These are phyloP conservation scores for Populus deltoides DNA, from an alignment of 345 rosid species.

Conservation along the genomic window DNA sequence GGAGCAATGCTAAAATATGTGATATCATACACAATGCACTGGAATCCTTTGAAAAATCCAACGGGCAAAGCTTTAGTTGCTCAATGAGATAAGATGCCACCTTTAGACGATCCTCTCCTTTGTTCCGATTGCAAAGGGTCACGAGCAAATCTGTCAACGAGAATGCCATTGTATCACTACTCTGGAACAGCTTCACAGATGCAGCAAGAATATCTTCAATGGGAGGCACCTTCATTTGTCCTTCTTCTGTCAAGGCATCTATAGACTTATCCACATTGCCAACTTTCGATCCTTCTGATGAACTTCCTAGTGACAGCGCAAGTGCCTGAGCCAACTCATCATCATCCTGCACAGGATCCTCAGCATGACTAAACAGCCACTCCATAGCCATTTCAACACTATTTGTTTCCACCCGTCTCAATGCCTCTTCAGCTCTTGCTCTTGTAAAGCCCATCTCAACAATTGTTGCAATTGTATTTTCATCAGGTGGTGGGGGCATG, in stretches of 20 bases:
- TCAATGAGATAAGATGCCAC: slow-evolving; percentile 74
- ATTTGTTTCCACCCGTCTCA: slow-evolving; percentile 88
- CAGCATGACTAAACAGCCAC: slow-evolving; percentile 82
- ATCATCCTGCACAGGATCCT: slow-evolving; percentile 94
- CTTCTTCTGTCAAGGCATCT: slow-evolving; percentile 54
- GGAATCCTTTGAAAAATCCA: slow-evolving; percentile 65
- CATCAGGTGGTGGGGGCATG: slow-evolving; percentile 86
- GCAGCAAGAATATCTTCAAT: slow-evolving; percentile 83
- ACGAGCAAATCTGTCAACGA: slow-evolving; percentile 80
- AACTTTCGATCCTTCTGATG: slow-evolving; percentile 76
- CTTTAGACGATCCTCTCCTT: slow-evolving; percentile 82
- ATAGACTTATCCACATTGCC: slow-evolving; percentile 65
- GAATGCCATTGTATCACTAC: slow-evolving; percentile 71
- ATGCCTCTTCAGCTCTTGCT: slow-evolving; percentile 92
- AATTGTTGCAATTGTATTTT: slow-evolving; percentile 75
- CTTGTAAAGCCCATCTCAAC: slow-evolving; percentile 98
- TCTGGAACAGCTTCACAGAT: slow-evolving; percentile 68
- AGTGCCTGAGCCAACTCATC: slow-evolving; percentile 96
- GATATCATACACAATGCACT: slow-evolving; percentile 74
- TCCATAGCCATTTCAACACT: slow-evolving; percentile 99
- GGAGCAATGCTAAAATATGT: slow-evolving; percentile 78
- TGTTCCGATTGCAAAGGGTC: slow-evolving; percentile 82
- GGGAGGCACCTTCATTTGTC: slow-evolving; percentile 61
- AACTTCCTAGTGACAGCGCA: slow-evolving; percentile 87
- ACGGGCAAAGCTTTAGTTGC: slow-evolving; percentile 72